Evolutionary conservation across 2,329 filamentous ascomycete species (phyloP).

Genomic region (Trichoderma sp.): DNA sequence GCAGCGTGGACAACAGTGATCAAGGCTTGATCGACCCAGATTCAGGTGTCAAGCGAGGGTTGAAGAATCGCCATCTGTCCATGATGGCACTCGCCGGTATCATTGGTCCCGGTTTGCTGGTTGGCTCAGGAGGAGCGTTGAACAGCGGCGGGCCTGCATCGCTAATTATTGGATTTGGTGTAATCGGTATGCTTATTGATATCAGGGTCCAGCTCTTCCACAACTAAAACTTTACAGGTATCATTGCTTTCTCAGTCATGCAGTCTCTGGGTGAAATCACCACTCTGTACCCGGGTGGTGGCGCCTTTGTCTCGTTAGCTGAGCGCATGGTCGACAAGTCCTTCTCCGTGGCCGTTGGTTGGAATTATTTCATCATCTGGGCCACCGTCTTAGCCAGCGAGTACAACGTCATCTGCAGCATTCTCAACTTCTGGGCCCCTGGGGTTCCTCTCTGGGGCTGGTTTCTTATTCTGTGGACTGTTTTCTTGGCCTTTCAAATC

Average conservation of each 20-base stretch:
- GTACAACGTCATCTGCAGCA: slow-evolving; percentile 67
- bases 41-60: slow-evolving; percentile 64
- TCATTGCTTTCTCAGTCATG: slow-evolving; percentile 67
- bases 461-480: slow-evolving; percentile 73
- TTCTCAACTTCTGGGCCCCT: slow-evolving; percentile 65
- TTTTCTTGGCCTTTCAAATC: slow-evolving; percentile 67
- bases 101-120: slow-evolving; percentile 68
- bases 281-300: slow-evolving; percentile 68
- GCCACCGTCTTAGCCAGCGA: slow-evolving; percentile 63
- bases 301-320: slow-evolving; percentile 68
- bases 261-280: slow-evolving; percentile 73
- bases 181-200: slow-evolving; percentile 52
- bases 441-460: slow-evolving; percentile 62
- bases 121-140: slow-evolving; percentile 69
- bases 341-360: slow-evolving; percentile 66
- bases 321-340: slow-evolving; percentile 70
- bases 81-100: slow-evolving; percentile 65
- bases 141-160: slow-evolving; percentile 68
- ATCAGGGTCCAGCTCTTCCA: neutral
- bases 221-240: slow-evolving; percentile 32
- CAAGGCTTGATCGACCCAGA: slow-evolving; percentile 54
- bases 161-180: slow-evolving; percentile 68
- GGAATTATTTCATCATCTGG: slow-evolving; percentile 72
- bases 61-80: slow-evolving; percentile 65
- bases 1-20: slow-evolving; percentile 30